phyloP scores from a whole-genome alignment of 2,329 filamentous ascomycete species.

The Chalaropsis ovoidea region DNA sequence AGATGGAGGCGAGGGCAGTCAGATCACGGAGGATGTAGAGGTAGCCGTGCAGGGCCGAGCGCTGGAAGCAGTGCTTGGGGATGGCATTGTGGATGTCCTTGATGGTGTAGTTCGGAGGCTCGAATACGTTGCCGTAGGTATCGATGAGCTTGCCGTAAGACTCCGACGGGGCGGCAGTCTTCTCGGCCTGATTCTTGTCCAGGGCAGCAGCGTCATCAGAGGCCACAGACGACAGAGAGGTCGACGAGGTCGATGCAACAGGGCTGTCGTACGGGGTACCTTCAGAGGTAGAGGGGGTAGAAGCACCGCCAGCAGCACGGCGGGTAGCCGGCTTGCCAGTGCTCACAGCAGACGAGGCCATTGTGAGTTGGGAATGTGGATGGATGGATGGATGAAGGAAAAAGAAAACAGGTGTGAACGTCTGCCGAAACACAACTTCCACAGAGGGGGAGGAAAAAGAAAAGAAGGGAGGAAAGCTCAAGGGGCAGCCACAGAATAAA shows the following conservation, averaged over 20 bases:
- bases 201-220: constrained; percentile 44
- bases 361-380: constrained; percentile 16
- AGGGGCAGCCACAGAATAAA: neutral
- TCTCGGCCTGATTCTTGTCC: constrained; percentile 31
- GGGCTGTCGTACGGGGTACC: constrained; percentile 52
- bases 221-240: constrained; percentile 81
- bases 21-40: constrained; percentile 79
- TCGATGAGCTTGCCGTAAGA: constrained; percentile 63
- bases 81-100: constrained; percentile 96
- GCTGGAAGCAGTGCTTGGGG: constrained; percentile 91
- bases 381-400: neutral
- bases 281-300: constrained; percentile 34
- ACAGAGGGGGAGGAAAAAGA: constrained; percentile 8
- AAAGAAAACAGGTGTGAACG: neutral
- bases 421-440: constrained; percentile 6
- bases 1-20: constrained; percentile 59
- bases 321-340: constrained; percentile 21
- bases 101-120: constrained; percentile 90
- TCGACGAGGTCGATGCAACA: constrained; percentile 62
- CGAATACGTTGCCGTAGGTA: constrained; percentile 90
- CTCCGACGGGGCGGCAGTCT: constrained; percentile 28
- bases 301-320: constrained; percentile 29
- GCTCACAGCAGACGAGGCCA: constrained; percentile 25
- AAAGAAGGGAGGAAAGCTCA: neutral
- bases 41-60: constrained; percentile 65